Evolutionary conservation across 129 eudicot species (phyloP).

Genomic region (Mikania micrantha): DNA sequence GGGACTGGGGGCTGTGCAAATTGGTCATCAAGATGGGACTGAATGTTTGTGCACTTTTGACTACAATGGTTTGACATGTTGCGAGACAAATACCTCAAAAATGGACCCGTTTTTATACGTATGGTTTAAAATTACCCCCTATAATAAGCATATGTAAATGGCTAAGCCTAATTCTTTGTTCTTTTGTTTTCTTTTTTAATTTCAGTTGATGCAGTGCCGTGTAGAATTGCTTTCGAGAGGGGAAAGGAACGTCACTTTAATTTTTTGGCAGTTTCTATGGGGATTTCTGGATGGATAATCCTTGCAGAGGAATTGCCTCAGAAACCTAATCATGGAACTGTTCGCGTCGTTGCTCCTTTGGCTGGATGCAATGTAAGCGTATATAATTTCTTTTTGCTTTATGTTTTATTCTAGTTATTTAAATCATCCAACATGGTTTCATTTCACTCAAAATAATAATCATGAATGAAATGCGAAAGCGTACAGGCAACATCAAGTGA

Average conservation of each 20-base stretch:
- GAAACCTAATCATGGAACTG: conserved; percentile 45
- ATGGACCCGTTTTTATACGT: background rate
- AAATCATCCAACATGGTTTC: background rate
- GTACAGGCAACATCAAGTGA: too few relatives aligned
- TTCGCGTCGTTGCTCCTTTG: conserved; percentile 84
- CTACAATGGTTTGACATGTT: background rate
- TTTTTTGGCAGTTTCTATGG: conserved; percentile 60
- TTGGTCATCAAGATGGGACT: background rate
- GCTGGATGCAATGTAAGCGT: conserved; percentile 80
- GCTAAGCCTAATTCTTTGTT: background rate
- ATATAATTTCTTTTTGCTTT: background rate
- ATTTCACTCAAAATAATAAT: too few relatives aligned
- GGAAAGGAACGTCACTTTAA: conserved; percentile 86
- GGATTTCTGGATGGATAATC: conserved; percentile 77
- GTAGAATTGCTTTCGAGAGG: conserved; percentile 96
- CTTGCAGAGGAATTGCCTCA: conserved; percentile 74
- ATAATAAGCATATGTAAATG: background rate
- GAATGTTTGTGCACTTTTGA: background rate
- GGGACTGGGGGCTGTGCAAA: too few relatives aligned
- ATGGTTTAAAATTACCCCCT: background rate
- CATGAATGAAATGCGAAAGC: too few relatives aligned
- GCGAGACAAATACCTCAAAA: background rate
- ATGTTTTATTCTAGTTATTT: background rate
- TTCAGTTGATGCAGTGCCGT: conserved; percentile 85
- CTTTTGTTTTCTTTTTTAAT: background rate